Evolutionary conservation across 2,329 filamentous ascomycete genomes (phyloP).

Genomic region (Aspergillus hortae): DNA sequence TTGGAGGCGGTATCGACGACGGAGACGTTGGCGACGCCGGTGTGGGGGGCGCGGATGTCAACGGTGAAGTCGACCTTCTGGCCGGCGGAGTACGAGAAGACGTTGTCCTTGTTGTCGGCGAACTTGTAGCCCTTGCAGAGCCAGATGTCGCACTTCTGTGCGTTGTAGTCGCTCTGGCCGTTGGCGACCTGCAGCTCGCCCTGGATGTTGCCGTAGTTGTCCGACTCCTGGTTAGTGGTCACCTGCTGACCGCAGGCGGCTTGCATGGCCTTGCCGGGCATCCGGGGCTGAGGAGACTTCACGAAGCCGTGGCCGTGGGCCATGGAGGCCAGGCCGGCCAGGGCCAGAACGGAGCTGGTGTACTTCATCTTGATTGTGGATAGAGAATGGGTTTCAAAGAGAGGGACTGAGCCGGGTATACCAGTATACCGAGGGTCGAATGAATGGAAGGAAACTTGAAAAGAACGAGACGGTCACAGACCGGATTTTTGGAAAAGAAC

Average conservation of each 20-base stretch:
- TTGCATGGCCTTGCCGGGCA: slow-evolving; percentile 51
- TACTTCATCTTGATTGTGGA: slow-evolving; percentile 36
- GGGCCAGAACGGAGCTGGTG: slow-evolving; percentile 38
- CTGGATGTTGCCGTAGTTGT: slow-evolving; percentile 58
- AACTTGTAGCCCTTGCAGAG: slow-evolving; percentile 59
- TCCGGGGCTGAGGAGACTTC: slow-evolving; percentile 45
- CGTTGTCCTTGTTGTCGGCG: slow-evolving; percentile 52
- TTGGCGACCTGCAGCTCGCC: slow-evolving; percentile 50
- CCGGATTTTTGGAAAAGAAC: slow-evolving; percentile 14
- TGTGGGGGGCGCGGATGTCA: slow-evolving; percentile 47
- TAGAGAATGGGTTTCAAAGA: slow-evolving; percentile 11
- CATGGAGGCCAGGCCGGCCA: slow-evolving; percentile 44
- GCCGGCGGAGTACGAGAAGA: slow-evolving; percentile 51
- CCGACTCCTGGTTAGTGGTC: slow-evolving; percentile 50
- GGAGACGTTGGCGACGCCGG: slow-evolving; percentile 48
- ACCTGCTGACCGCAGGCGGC: slow-evolving; percentile 54
- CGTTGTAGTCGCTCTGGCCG: slow-evolving; percentile 48
- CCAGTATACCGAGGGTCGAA: slow-evolving; percentile 19
- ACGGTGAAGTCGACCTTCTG: slow-evolving; percentile 43
- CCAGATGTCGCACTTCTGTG: slow-evolving; percentile 49
- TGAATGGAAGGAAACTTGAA: slow-evolving; percentile 8
- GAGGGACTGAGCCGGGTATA: slow-evolving; percentile 19
- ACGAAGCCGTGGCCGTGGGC: slow-evolving; percentile 55
- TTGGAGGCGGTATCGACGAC: slow-evolving; percentile 47
- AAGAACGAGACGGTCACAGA: slow-evolving; percentile 22